These are phyloP conservation scores for Fusarium bactridioides DNA, from an alignment of 2,329 filamentous ascomycete species.

Conservation along the genomic window DNA sequence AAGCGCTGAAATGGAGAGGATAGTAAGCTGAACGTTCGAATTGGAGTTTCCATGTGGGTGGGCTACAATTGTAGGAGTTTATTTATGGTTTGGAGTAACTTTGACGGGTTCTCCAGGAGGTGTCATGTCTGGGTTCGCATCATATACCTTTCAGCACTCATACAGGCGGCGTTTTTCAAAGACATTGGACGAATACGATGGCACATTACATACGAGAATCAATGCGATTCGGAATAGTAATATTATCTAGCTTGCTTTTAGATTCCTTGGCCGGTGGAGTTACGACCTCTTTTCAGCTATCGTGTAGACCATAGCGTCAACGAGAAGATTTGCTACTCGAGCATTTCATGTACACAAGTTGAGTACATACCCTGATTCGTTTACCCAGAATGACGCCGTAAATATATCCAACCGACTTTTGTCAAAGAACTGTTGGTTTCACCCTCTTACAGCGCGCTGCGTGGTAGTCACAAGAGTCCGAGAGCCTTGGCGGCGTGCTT, in stretches of 20 bases:
- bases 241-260: slow-evolving; percentile 31
- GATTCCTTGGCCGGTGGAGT: background rate
- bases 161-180: slow-evolving; percentile 38
- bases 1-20: slow-evolving; percentile 53
- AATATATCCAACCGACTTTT: slow-evolving; percentile 14
- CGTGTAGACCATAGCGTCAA: slow-evolving; percentile 5
- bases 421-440: slow-evolving; percentile 17
- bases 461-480: slow-evolving; percentile 46
- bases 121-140: slow-evolving; percentile 30
- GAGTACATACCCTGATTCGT: background rate
- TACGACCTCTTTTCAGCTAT: background rate
- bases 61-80: slow-evolving; percentile 3
- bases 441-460: slow-evolving; percentile 33
- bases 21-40: slow-evolving; percentile 54
- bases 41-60: background rate
- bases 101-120: slow-evolving; percentile 26
- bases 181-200: slow-evolving; percentile 11
- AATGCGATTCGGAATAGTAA: background rate
- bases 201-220: background rate
- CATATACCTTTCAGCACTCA: slow-evolving; percentile 30
- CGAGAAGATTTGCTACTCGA: slow-evolving; percentile 3
- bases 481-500: slow-evolving; percentile 90
- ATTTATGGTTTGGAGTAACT: slow-evolving; percentile 19
- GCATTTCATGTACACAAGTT: slow-evolving; percentile 4
- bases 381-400: slow-evolving; percentile 12